Evolutionary conservation across 176 grass and related monocot species (phyloP), one percentile per base, ranked within the genome.

Genomic region (Typha latifolia): DNA sequence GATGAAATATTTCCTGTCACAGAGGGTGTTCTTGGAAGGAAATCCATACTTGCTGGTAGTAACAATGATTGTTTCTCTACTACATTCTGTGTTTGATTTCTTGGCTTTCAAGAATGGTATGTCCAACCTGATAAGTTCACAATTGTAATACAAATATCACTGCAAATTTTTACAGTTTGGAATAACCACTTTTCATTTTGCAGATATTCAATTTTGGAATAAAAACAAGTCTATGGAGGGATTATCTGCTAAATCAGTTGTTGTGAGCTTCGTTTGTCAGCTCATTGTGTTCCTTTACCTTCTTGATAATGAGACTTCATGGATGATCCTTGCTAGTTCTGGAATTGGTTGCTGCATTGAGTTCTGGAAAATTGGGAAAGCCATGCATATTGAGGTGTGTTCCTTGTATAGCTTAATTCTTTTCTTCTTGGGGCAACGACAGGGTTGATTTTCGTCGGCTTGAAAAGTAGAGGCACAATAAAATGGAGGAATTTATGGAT

Each of bases 201-300:
- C 71, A 99, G 95, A 99, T 87, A 99, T 99, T 76, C 95, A 99
- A 64, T 99, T 99, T 69, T 99, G 95, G 95, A 99, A 99, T 64
- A 99, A 99, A 77, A 99, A 99, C 77, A 99, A 94, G 64, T 99
- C 95, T 32, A 99, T 99, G 95, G 95, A 94, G 78, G 95, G 95
- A 31, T 67, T 99, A 26, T 99, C 95, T 13, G 95, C 95, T 63
- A 99, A 99, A 99, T 99, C 95, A 20, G 95, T 99, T 59, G 68
- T 99, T 78, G 77, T 99, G 68, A 99, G 86, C 71, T 99, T 99
- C 48, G 74, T 85, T 31, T 99, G 95, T 32, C 95, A 99, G 51
- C 81, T 99, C 47, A 73, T 99, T 71, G 62, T 99, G 78, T 99
- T 99, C 69, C 79, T 99, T 53, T 99, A 94, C 67, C 77, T 99